Conservation (phyloP, 2,329 filamentous ascomycete genomes). For the Zopfia rhizophila region DNA sequence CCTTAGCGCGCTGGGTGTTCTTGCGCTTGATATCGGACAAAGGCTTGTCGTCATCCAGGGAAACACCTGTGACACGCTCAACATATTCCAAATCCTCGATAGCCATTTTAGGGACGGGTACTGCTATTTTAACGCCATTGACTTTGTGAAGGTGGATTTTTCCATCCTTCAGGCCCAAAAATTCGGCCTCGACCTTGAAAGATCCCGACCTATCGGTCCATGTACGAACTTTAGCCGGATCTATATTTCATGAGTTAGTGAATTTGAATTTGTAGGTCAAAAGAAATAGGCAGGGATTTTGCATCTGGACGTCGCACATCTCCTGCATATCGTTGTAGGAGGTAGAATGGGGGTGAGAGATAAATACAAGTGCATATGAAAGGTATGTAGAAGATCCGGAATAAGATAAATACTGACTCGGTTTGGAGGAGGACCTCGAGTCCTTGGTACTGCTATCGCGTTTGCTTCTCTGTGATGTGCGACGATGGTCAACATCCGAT, state of each 20-base stretch:
- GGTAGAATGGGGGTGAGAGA: no score
- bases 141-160: constrained; percentile 98
- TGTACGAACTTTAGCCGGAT: constrained; percentile 81
- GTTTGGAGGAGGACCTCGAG: constrained; percentile 68
- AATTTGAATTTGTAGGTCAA: no score
- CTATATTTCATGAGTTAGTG: constrained; percentile 45
- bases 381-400: no score
- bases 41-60: constrained; percentile 91
- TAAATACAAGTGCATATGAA: no score
- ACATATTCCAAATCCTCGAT: constrained; percentile 95
- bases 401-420: constrained; percentile 69
- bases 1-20: constrained; percentile 62
- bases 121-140: constrained; percentile 98
- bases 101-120: constrained; percentile 95
- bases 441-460: constrained; percentile 73
- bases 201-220: constrained; percentile 97
- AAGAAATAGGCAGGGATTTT: no score
- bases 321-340: no score
- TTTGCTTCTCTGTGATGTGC: constrained; percentile 75
- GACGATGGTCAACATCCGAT: constrained; percentile 73
- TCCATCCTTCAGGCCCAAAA: constrained; percentile 90
- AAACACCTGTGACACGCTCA: constrained; percentile 85
- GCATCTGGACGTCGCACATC: no score
- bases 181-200: constrained; percentile 97
- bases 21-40: constrained; percentile 79